Percentiles rank a stretch among this genome's conserved stretches.
phyloP scores from a whole-genome alignment of 495 filamentous ascomycete species.

The Hypoxylon perforatum region DNA sequence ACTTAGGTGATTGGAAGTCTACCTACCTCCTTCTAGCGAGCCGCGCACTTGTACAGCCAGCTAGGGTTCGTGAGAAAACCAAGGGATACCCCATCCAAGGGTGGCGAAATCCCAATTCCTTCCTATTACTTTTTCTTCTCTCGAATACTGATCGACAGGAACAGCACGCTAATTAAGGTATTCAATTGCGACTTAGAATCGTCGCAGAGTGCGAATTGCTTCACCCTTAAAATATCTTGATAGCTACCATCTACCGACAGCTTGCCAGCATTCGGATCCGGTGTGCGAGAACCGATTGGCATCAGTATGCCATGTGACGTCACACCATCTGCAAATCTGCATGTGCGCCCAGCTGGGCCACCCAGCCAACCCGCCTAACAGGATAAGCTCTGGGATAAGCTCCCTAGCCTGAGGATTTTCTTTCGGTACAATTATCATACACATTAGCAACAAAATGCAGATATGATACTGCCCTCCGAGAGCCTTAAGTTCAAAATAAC shows the following conservation, averaged over 20 bases:
- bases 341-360: constrained; percentile 40
- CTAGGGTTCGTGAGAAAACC: constrained; percentile 5
- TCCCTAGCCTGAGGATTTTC: constrained; percentile 26
- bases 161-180: constrained; percentile 1
- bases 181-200: constrained; percentile 23
- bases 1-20: too few relatives aligned
- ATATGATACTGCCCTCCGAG: constrained; percentile 11
- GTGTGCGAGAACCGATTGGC: constrained; percentile 3
- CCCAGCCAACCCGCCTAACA: constrained; percentile 10
- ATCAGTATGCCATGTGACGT: constrained; percentile 36
- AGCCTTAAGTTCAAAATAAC: background rate
- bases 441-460: constrained; percentile 12
- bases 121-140: background rate
- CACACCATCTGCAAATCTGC: constrained; percentile 42
- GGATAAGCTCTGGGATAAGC: too few relatives aligned
- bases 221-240: constrained; percentile 6
- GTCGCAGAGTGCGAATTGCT: constrained; percentile 14
- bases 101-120: constrained; percentile 22
- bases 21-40: too few relatives aligned
- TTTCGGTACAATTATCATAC: constrained; percentile 22
- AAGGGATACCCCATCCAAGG: background rate
- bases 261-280: constrained; percentile 2
- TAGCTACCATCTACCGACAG: background rate
- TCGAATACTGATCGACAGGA: constrained; percentile 26
- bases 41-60: background rate